Percentiles rank a stretch among this genome's conserved stretches.
Evolutionary conservation across 768 basidiomycete genomes (phyloP).

Genomic region (Hypholoma sublateritium): DNA sequence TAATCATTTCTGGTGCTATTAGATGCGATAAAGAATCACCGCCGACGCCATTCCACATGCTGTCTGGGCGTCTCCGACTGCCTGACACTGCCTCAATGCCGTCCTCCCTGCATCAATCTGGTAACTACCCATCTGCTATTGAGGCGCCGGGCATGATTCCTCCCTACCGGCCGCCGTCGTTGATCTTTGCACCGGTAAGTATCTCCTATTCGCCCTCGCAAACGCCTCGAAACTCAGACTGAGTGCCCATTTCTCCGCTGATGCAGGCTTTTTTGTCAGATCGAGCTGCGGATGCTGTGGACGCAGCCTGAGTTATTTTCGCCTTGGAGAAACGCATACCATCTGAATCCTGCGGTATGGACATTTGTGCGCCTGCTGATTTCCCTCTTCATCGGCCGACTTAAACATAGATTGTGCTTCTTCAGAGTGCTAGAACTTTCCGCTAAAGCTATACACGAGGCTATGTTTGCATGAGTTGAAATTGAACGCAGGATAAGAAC

Average conservation of each 20-base stretch:
- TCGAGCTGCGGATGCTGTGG: neutral
- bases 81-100: neutral
- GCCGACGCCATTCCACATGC: too few relatives aligned
- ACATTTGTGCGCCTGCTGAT: constrained; percentile 1
- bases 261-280: neutral
- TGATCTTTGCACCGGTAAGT: neutral
- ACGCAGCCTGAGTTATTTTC: constrained; percentile 1
- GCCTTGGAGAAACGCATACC: neutral
- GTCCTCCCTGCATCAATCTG: constrained; percentile 3
- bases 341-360: neutral
- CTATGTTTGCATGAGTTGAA: too few relatives aligned
- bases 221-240: too few relatives aligned
- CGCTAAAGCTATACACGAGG: too few relatives aligned
- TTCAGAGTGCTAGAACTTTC: neutral
- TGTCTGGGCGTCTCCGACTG: neutral
- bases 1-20: too few relatives aligned
- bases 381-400: neutral
- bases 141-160: neutral
- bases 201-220: neutral
- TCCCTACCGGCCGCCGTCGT: neutral
- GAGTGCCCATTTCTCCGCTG: neutral
- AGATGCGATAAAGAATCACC: too few relatives aligned
- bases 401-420: constrained; percentile 2
- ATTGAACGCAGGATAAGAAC: too few relatives aligned
- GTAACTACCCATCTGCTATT: neutral